Evolutionary conservation across 345 rosid genomes (phyloP), one percentile per base, ranked within the genome.

Genomic region (Melaleuca alternifolia): DNA sequence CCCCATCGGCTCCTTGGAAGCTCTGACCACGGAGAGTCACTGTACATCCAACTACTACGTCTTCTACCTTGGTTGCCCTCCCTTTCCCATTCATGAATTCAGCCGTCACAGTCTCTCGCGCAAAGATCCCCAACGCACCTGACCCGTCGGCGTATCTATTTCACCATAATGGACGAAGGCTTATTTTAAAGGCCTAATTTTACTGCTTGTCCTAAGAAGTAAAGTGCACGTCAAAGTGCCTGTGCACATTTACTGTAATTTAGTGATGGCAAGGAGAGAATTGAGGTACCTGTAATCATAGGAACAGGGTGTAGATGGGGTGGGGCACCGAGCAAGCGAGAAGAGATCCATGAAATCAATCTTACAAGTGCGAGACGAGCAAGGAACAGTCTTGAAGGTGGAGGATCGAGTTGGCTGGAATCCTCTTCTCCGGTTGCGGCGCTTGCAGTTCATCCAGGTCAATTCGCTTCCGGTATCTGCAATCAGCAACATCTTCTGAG

Each of bases 401-500:
- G 92, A 88, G 2, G 97, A 95, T 26, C 84, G 79, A 51, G 87
- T 88, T 4, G 93, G 92, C 28, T 48, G 50, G n/a, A 95, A 93
- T 53, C 92, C 89, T 24, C 89, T 84, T 41, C 87, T 89, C 14
- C 85, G n/a, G 2, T 84, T 84, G 82, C 81, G 61, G 48, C 85
- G 51, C 50, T 84, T 85, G 33, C 96, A 94, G 13, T 86, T 92
- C 77, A 93, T 88, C 96, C 97, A 94, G 12, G 95, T 93, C 51
- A 95, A 87, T 57, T 92, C 94, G 61, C 94, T 92, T 8, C 94
- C 92, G 1, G 94, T 90, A 83, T 94, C 97, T 10, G 91, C 95
- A 75, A 94, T 91, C 88, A 95, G 86, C 26, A 89, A 54, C 48
- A 94, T 89, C 90, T 84, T 91, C 88, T 94, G 92, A 7, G 93